Evolutionary conservation across 1,284 basidiomycete genomes (phyloP).

Genomic region (Puccinia novopanici): DNA sequence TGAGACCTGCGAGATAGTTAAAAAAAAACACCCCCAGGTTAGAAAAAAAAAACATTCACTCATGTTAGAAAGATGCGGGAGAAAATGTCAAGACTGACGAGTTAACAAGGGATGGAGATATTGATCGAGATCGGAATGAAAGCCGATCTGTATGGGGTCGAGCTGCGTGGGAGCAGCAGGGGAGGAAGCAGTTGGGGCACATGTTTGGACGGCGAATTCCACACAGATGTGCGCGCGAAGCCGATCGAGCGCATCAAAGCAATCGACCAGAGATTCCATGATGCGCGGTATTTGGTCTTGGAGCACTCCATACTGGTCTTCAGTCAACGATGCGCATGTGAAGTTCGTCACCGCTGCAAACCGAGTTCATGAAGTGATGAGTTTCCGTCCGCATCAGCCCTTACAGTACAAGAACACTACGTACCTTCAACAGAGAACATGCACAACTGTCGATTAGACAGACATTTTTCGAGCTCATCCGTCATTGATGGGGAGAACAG

Average conservation of each 20-base stretch:
- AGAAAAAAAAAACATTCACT: neutral
- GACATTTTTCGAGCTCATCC: constrained; percentile 13
- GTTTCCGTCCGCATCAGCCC: neutral
- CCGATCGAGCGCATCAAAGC: constrained; percentile 69
- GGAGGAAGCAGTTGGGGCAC: neutral
- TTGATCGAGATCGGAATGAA: constrained; percentile 20
- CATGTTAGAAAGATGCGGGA: neutral
- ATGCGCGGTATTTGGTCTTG: constrained; percentile 79
- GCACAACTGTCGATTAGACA: constrained; percentile 15
- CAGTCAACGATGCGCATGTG: constrained; percentile 71
- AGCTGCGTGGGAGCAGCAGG: neutral
- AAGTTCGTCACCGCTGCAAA: constrained; percentile 70
- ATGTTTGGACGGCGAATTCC: constrained; percentile 11
- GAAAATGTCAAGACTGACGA: constrained; percentile 20
- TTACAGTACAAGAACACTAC: neutral
- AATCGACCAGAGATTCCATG: constrained; percentile 72
- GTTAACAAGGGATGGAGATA: constrained; percentile 25
- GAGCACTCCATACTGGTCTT: constrained; percentile 78
- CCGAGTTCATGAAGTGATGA: neutral
- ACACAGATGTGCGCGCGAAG: constrained; percentile 62
- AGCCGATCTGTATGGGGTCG: neutral
- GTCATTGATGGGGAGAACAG: constrained; percentile 30
- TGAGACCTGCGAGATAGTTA: constrained; percentile 20
- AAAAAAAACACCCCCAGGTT: neutral
- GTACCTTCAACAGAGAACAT: constrained; percentile 39